phyloP scores from a whole-genome alignment of 2,329 filamentous ascomycete genomes.

The Diatrype stigma region DNA sequence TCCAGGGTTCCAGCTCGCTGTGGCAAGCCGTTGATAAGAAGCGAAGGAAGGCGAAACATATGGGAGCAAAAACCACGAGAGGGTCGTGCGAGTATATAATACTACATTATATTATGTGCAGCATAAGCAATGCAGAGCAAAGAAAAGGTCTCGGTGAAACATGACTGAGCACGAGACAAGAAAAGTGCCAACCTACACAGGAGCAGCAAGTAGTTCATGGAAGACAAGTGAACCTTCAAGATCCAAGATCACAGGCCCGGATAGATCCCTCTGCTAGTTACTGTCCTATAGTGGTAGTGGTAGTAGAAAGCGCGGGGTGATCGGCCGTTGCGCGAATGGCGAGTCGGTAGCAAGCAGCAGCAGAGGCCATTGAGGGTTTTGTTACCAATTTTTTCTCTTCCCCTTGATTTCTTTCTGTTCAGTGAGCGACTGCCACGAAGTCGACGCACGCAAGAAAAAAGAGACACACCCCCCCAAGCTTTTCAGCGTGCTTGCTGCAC shows the following conservation, averaged over 20 bases:
- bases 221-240: not conserved
- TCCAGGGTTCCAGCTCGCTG: too few species aligned
- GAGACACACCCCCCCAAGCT: conserved; percentile 4
- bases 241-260: not conserved
- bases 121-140: not conserved
- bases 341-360: not conserved
- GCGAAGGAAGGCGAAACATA: not conserved
- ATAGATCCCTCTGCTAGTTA: not conserved
- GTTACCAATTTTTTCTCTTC: too few species aligned
- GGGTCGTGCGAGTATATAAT: not conserved
- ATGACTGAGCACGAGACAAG: not conserved
- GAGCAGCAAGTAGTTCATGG: not conserved
- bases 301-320: not conserved
- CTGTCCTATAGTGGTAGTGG: not conserved
- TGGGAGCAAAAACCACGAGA: not conserved
- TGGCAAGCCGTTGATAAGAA: too few species aligned
- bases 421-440: conserved; percentile 31
- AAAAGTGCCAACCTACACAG: not conserved
- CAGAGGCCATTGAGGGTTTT: too few species aligned
- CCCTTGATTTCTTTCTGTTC: conserved; percentile 16
- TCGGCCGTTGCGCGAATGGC: too few species aligned
- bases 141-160: not conserved
- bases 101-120: not conserved
- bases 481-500: conserved; percentile 23
- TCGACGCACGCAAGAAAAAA: conserved; percentile 15